Base-by-base conservation (phyloP, 805 yeast genomes). In the Yamadazyma kitorensis region DNA sequence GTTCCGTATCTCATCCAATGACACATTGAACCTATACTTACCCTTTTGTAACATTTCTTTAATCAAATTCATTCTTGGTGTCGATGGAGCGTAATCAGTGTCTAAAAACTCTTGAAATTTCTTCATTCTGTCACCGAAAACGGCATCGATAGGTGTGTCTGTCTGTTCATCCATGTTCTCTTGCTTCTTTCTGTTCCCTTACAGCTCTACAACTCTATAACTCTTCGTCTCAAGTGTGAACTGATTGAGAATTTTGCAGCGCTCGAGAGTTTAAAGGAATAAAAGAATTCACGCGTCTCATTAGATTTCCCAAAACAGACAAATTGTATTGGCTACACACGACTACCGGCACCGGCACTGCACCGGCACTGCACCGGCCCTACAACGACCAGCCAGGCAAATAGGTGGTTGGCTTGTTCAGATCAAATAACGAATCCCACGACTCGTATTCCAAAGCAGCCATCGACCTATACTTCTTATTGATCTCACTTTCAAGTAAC, bases 71-170 rank as follows among this genome's bases (percentile, higher is more conserved):
- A 78, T 74, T 61, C 88, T 86, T 43, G 78, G 76, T 0, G 83
- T 72, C 25, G 73, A 70, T 13, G 66, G 70, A 37, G 74, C 74
- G 37, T 51, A 55, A 36, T 61, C 48, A 16, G 78, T 70, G 45
- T 79, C 84, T 29, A 93, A 64, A 54, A 89, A 91, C 49, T 91
- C 97, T 46, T 84, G 88, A 63, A 91, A 91, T 47, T 82, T 72
- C 52, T 96, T 79, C 14, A 85, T 86, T 44, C 97, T 80, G 57
- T 89, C 97, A 36, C 82, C 80, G 54, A 81, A 83, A 24, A 64
- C 69, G 37, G 70, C 73, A 43, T 67, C 73, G 27, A 64, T 50
- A 23, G 70, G 63, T 24, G 33, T 19, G 14, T 36, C 45, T 55
- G 64, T 29, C 57, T 64, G 31, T 35, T 29, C 38, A 19, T 34